Evolutionary conservation across 1,284 basidiomycete genomes (phyloP).

Genomic region (Crepidotus sp.): DNA sequence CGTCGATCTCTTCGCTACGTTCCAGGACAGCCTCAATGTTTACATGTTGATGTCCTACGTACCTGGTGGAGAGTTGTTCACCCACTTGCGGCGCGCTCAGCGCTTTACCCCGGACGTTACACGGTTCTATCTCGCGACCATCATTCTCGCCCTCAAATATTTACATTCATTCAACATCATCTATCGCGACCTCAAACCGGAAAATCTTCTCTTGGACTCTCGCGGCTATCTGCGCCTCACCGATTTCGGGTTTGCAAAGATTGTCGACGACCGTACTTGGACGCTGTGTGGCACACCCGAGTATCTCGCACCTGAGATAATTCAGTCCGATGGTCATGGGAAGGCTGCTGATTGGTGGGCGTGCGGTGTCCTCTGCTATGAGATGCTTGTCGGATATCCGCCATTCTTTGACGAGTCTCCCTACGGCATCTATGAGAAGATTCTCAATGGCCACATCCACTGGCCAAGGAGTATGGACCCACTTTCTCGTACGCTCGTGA

Average conservation of each 20-base stretch:
- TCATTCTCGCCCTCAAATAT: conserved; percentile 92
- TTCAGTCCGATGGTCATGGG: conserved; percentile 95
- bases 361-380: conserved; percentile 92
- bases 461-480: conserved; percentile 88
- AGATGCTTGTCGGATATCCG: conserved; percentile 92
- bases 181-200: conserved; percentile 97
- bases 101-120: conserved; percentile 97
- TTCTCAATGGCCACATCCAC: conserved; percentile 84
- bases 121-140: conserved; percentile 97
- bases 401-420: conserved; percentile 93
- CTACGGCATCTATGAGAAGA: conserved; percentile 93
- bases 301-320: conserved; percentile 92
- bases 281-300: conserved; percentile 98
- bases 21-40: conserved; percentile 21
- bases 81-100: conserved; percentile 83
- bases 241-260: conserved; percentile 98
- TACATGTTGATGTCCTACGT: conserved; percentile 99
- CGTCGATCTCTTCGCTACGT: conserved; percentile 71
- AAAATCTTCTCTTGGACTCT: conserved; percentile 91
- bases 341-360: conserved; percentile 99
- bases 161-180: conserved; percentile 98
- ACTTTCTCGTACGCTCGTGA: conserved; percentile 66
- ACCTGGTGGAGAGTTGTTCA: conserved; percentile 95
- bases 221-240: conserved; percentile 96
- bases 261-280: conserved; percentile 98